phyloP scores from a whole-genome alignment of 2,329 filamentous ascomycete genomes.

The Trichoderma afroharzianum region DNA sequence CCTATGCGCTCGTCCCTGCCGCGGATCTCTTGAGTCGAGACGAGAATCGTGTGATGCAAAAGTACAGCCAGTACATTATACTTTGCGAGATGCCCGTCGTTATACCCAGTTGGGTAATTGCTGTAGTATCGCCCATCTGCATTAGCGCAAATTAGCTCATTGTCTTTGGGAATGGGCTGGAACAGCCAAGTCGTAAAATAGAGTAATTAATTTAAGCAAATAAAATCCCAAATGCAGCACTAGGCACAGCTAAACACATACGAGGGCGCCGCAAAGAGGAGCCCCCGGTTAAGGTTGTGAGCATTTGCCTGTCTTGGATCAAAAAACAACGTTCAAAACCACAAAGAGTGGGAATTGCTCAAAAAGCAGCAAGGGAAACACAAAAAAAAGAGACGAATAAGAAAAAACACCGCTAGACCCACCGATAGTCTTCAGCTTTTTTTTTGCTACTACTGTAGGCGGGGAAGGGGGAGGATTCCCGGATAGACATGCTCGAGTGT shows the following conservation, averaged over 20 bases:
- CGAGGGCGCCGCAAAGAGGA: background rate
- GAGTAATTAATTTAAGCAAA: background rate
- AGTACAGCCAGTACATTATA: background rate
- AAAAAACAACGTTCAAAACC: background rate
- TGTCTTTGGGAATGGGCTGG: background rate
- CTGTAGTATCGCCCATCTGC: background rate
- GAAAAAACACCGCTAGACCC: background rate
- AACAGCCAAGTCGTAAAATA: background rate
- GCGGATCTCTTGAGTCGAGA: background rate
- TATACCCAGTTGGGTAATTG: background rate
- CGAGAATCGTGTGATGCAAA: background rate
- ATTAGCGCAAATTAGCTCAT: background rate
- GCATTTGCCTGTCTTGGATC: background rate
- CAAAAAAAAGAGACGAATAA: background rate
- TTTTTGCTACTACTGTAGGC: background rate
- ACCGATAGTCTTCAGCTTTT: background rate
- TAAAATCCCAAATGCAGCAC: background rate
- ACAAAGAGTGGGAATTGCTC: background rate
- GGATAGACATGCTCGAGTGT: background rate
- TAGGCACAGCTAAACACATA: background rate
- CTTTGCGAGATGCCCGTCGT: background rate
- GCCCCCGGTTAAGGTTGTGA: background rate
- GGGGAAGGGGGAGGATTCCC: background rate
- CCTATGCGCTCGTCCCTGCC: background rate
- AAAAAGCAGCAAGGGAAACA: background rate